Base-by-base conservation (phyloP, 2,329 filamentous ascomycete genomes). In the Xenoacremonium recifei region DNA sequence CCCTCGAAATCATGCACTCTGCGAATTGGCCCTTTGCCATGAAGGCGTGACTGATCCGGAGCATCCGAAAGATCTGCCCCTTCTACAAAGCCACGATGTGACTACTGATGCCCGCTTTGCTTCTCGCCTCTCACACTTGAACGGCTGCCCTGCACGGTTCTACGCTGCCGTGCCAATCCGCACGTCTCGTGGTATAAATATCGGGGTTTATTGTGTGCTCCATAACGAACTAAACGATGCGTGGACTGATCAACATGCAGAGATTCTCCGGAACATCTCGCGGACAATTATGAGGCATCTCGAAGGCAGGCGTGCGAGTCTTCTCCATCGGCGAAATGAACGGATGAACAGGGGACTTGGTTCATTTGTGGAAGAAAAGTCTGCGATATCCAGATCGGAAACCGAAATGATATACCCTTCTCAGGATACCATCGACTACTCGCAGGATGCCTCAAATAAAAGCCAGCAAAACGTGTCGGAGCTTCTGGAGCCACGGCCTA, bases 81-180 rank as follows among this genome's bases (percentile, higher is more conserved):
- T 71, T 1, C 54, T 58, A 0, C 43, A 69, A 0, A 49, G 70
- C 3, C 47, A 57, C 0, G 63, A 73, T 36, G 52, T 73, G 2
- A 48, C 49, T 0, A 21, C 23, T 1, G 58, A 71, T 23, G 37
- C 55, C 3, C 57, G 61, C 2, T 68, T 66, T 32, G 42, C 47
- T 5, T 21, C 40, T 15, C 54, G 55, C n/a, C 44, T 55, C 0
- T 62, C 55, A 13, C 57, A 59, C 10, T 48, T 40, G 7, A 39
- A 44, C 0, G 54, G 59, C 19, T 50, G 53, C 0, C 43, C 45
- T 2, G 52, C 56, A 13, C 52, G 59, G 2, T 72, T 72, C 40
- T 73, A 71, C 32, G 67, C 67, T 0, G 69, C 59, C 0, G 65
- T 70, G 0, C 70, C 70, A 3, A 69, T 73, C 11, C 62, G 65